Percentiles rank a stretch among this genome's conserved stretches.
phyloP scores from a whole-genome alignment of 192 early-diverging fungal species.

The Chytriomyces confervae region DNA sequence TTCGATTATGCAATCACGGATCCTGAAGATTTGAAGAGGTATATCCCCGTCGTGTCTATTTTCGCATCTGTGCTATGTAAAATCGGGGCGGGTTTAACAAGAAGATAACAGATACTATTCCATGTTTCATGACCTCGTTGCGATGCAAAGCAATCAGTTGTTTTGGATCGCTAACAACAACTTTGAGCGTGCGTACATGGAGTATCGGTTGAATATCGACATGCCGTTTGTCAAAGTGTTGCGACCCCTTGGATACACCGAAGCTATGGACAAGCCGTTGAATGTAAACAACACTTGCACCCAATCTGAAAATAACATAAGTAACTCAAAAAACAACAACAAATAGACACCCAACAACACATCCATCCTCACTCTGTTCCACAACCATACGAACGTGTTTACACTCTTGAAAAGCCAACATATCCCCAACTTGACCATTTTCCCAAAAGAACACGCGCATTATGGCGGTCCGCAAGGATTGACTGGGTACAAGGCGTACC shows the following conservation, averaged over 20 bases:
- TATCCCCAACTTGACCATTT: not conserved
- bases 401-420: not conserved
- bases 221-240: conserved; percentile 20
- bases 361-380: not conserved
- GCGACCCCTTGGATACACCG: conserved; percentile 8
- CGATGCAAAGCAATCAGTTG: not conserved
- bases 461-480: conserved; percentile 29
- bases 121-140: conserved; percentile 5
- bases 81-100: not conserved
- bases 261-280: not conserved
- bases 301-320: not conserved
- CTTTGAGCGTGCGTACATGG: conserved; percentile 26
- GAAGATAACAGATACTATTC: not conserved
- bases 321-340: not conserved
- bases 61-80: no score
- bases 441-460: conserved; percentile 16
- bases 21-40: not conserved
- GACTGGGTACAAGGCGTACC: conserved; percentile 22
- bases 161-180: conserved; percentile 34
- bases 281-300: not conserved
- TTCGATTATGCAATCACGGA: conserved; percentile 24
- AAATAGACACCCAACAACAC: not conserved
- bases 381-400: conserved; percentile 16
- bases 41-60: not conserved
- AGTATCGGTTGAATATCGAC: not conserved